Conservation (phyloP, 306 rosid species). For the Quercus agrifolia region DNA sequence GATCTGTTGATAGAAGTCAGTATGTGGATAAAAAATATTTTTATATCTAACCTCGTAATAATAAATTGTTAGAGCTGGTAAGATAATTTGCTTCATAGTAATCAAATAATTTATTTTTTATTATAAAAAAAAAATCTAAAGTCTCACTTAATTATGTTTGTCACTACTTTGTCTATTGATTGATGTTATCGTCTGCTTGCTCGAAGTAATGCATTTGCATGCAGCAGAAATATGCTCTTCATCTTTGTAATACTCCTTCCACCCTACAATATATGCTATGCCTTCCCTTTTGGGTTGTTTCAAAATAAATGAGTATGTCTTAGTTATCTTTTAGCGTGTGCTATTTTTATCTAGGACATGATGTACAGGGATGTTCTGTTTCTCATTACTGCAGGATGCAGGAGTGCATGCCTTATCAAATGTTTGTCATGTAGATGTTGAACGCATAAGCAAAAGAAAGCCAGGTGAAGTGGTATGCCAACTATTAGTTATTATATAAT, state of each 20-base stretch:
- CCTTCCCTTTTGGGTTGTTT: too few relatives aligned
- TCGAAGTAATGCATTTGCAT: background rate
- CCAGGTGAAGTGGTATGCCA: slow-evolving; percentile 83
- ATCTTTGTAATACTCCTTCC: background rate
- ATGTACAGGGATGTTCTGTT: background rate
- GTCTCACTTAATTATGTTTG: background rate
- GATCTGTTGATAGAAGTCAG: too few relatives aligned
- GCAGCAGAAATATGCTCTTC: background rate
- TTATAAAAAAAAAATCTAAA: background rate
- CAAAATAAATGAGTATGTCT: background rate
- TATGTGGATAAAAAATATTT: too few relatives aligned
- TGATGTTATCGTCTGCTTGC: background rate
- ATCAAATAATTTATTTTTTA: background rate
- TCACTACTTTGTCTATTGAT: background rate
- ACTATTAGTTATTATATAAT: background rate
- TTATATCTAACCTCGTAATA: too few relatives aligned
- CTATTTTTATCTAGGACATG: background rate
- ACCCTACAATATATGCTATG: too few relatives aligned
- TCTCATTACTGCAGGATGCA: slow-evolving; percentile 64
- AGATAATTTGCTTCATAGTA: background rate
- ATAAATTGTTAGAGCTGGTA: too few relatives aligned
- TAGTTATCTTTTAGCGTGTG: background rate
- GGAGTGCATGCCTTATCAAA: slow-evolving; percentile 97
- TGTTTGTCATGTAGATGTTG: slow-evolving; percentile 84
- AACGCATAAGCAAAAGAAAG: slow-evolving; percentile 88